A percentile compares a stretch with the other conserved stretches of the same genome.
These are phyloP conservation scores for Rhynchosporium agropyri DNA, from an alignment of 2,329 filamentous ascomycete species.

Conservation along the genomic window DNA sequence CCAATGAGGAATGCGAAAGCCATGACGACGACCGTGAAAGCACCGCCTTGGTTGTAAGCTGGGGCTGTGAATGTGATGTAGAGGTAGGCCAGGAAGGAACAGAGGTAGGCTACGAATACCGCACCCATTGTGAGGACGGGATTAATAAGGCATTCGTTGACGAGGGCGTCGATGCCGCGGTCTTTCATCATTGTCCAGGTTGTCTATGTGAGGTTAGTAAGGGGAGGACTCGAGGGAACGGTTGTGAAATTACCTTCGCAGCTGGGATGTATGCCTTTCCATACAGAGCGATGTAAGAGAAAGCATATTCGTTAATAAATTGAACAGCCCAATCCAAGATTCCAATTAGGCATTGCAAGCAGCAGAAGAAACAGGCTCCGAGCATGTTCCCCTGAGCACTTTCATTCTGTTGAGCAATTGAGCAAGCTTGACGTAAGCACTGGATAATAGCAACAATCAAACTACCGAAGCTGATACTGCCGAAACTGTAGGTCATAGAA, in stretches of 20 bases:
- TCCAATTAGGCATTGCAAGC: slow-evolving; percentile 74
- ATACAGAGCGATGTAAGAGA: slow-evolving; percentile 90
- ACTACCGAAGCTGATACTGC: slow-evolving; percentile 85
- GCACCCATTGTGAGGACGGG: slow-evolving; percentile 71
- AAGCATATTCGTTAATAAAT: slow-evolving; percentile 91
- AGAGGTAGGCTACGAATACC: slow-evolving; percentile 81
- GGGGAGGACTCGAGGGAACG: slow-evolving; percentile 3
- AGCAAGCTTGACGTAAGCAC: slow-evolving; percentile 78
- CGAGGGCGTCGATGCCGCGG: slow-evolving; percentile 84
- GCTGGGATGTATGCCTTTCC: slow-evolving; percentile 85
- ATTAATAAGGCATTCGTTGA: slow-evolving; percentile 60
- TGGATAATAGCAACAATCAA: slow-evolving; percentile 87
- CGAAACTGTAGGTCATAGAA: slow-evolving; percentile 87
- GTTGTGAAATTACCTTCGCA: slow-evolving; percentile 65
- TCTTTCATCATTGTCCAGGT: slow-evolving; percentile 76
- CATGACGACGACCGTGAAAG: slow-evolving; percentile 76
- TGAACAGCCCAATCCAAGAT: slow-evolving; percentile 83
- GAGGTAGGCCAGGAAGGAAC: slow-evolving; percentile 80
- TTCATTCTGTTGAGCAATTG: slow-evolving; percentile 70
- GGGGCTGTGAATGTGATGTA: slow-evolving; percentile 84
- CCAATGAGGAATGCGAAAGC: slow-evolving; percentile 89
- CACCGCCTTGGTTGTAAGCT: slow-evolving; percentile 68
- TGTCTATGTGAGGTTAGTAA: slow-evolving; percentile 34
- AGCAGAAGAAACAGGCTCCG: slow-evolving; percentile 68
- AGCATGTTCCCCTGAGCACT: slow-evolving; percentile 70